phyloP scores from a whole-genome alignment of 768 basidiomycete genomes.

The Hemileccinum rubropunctum region DNA sequence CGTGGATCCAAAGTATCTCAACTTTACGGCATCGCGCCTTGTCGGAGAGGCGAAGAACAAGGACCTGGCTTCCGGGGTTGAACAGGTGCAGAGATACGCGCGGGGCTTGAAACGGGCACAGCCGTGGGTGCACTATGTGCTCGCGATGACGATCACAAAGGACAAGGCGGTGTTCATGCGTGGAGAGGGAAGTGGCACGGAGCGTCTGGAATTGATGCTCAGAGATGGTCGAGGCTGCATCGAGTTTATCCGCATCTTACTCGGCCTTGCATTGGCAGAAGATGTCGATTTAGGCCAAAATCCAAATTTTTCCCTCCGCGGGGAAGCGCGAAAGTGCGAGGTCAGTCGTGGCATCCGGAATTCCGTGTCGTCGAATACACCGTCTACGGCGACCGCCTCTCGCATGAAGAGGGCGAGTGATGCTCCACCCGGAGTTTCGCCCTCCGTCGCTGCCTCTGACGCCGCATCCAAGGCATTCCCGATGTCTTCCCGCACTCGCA shows the following conservation, averaged over 20 bases:
- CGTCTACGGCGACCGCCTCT: too few relatives aligned
- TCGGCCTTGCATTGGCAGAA: background rate
- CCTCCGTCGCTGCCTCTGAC: background rate
- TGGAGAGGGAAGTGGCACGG: slow-evolving; percentile 5
- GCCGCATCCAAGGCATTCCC: too few relatives aligned
- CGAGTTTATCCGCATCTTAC: slow-evolving; percentile 2
- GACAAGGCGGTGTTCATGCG: background rate
- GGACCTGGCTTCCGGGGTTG: background rate
- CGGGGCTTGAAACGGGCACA: slow-evolving; percentile 2
- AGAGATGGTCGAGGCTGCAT: background rate
- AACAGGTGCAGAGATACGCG: background rate
- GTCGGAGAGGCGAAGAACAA: background rate
- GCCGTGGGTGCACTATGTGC: slow-evolving; percentile 5
- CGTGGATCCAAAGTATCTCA: background rate
- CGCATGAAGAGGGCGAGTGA: too few relatives aligned
- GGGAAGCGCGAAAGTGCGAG: background rate
- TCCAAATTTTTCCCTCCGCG: background rate
- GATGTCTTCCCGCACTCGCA: too few relatives aligned
- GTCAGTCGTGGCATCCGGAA: background rate
- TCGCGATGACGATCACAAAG: background rate
- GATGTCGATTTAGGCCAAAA: background rate
- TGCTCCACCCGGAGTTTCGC: background rate
- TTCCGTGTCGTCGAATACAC: too few relatives aligned
- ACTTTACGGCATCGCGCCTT: background rate
- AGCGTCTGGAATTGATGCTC: background rate